Evolutionary conservation across 768 basidiomycete genomes (phyloP), one percentile per base, ranked within the genome.

Genomic region (Pleurotus pulmonarius): DNA sequence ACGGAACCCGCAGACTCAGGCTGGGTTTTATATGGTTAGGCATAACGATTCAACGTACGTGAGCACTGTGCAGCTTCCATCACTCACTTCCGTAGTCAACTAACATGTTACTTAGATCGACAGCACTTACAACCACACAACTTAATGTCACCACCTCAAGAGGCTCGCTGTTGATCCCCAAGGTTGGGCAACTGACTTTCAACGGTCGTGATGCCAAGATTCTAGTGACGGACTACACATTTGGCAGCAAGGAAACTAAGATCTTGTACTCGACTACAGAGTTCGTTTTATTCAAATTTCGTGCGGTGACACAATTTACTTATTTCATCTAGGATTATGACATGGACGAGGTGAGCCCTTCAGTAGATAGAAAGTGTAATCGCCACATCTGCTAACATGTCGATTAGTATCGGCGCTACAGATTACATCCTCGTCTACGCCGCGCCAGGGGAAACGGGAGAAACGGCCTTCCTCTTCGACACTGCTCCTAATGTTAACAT

Each of bases 151-250:
- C 63, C n/a, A 81, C 79, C 2, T 79, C 78, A 8, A 54, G 59
- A 15, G 79, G 80, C 4, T 56, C 62, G 6, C 47, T 76, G 2
- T 40, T 69, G 7, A 66, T 80, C n/a, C 80, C 80, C 0, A 58
- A 68, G 54, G 66, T 61, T 5, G 77, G 76, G 34, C 49, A 38
- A 2, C 58, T 80, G 40, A 77, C 76, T 16, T 69, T 79, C 49
- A 67, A 75, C 59, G 79, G 79, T 7, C 69, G 76, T 7, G 79
- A 80, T n/a, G 76, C 73, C 63, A 81, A 79, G 62, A 77, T 79
- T 40, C 49, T 80, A 15, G 73, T 76, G n/a, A 77, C 76, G 0
- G 75, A 80, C 64, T 80, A 78, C 63, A 64, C 72, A 1, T 80
- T 81, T 56, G 79, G 79, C 3, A 43, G 26, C 44, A 66, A 64